These are phyloP conservation scores for Talaromyces sp. DNA, from an alignment of 2,329 filamentous ascomycete species.

Conservation along the genomic window DNA sequence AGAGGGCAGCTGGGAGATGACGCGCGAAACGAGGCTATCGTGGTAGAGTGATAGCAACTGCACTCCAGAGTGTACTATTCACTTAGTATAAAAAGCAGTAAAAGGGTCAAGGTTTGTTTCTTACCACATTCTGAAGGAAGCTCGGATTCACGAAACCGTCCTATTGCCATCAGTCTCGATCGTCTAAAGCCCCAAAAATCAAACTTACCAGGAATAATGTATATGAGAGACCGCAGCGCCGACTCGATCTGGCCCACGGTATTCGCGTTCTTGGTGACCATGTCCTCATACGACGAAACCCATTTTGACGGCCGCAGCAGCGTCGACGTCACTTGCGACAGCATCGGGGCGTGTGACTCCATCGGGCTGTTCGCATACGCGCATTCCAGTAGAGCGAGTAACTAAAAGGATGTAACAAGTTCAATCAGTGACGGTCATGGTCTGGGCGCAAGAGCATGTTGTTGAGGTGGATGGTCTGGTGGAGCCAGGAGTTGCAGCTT, in stretches of 20 bases:
- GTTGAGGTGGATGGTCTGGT: not conserved
- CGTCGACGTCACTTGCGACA: slow-evolving; percentile 24
- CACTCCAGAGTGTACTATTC: slow-evolving; percentile 71
- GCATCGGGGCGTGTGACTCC: slow-evolving; percentile 27
- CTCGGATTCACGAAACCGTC: slow-evolving; percentile 67
- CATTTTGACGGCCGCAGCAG: slow-evolving; percentile 36
- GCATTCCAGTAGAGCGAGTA: not conserved
- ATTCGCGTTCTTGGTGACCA: slow-evolving; percentile 90
- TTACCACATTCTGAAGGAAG: slow-evolving; percentile 82
- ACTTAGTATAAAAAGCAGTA: not conserved
- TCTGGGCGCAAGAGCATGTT: not conserved
- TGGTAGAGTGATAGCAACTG: slow-evolving; percentile 91
- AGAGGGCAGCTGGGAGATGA: slow-evolving; percentile 53
- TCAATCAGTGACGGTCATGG: not conserved
- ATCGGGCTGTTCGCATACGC: slow-evolving; percentile 16
- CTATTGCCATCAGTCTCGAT: slow-evolving; percentile 18
- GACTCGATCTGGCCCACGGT: slow-evolving; percentile 95
- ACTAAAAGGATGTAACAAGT: no score
- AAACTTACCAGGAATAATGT: slow-evolving; percentile 74
- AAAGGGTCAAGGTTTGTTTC: slow-evolving; percentile 17
- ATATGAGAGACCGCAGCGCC: slow-evolving; percentile 84
- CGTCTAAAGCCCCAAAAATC: not conserved
- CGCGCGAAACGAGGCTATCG: slow-evolving; percentile 73
- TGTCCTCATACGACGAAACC: slow-evolving; percentile 53
- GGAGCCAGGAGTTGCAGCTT: not conserved